Evolutionary conservation across 2,329 filamentous ascomycete genomes (phyloP), one percentile per base, ranked within the genome.

Genomic region (Thermothelomyces thermophilus): DNA sequence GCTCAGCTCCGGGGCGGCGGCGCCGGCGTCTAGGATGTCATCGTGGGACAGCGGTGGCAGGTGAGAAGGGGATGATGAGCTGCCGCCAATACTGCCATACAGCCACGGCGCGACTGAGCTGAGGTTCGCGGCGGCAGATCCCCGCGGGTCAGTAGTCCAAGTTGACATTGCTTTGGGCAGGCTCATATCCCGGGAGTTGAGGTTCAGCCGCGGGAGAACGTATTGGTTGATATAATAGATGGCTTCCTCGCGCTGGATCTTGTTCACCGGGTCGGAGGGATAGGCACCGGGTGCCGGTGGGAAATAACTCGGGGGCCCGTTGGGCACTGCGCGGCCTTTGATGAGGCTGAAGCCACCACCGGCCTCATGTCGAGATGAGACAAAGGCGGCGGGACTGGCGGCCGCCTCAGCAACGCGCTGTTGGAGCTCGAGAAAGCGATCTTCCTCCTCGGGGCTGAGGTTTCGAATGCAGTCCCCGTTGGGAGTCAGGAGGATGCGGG

Each of bases 391-490:
- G 0, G 80, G 79, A 45, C 72, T 73, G 41, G 72, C 68, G 13
- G 74, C 72, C 33, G 70, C 69, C 8, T 65, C 62, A 2, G 76
- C 74, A 39, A 87, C 68, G 6, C 69, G 69, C 41, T 74, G 70
- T 64, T 91, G 87, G 5, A 91, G 74, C 44, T 80, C 73, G 10
- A 91, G 70, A 57, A 86, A 90, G 4, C 77, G 76, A 30, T 83
- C 73, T 62, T 90, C 86, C 55, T 90, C 82, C 36, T 84, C 79
- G 3, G 75, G 68, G 1, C 75, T 82, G 47, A 93, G 68, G 51
- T 86, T 84, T 56, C 84, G 82, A n/a, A 91, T 73, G 62, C 85
- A 87, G 55, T 87, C 83, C 10, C 87, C 86, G 54, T 85, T 82
- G 0, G 86, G 84, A 0, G 86, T 90, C 46, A 90, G 79, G 57